Conservation (phyloP, 108 stramenopile genomes). For the Cyclotella sp. region DNA sequence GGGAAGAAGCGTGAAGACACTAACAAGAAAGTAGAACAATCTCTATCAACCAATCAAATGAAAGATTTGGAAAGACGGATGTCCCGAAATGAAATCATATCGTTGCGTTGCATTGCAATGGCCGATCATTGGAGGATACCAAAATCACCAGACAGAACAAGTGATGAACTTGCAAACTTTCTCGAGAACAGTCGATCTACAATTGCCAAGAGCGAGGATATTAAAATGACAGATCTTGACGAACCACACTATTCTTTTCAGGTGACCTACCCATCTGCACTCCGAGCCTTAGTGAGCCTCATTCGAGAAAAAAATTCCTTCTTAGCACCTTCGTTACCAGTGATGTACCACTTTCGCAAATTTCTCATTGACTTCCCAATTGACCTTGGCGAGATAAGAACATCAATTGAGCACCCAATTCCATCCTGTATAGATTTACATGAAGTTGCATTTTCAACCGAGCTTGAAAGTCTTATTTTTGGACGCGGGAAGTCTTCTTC, state of each 20-base stretch:
- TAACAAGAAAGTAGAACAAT: neutral
- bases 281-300: slow-evolving; percentile 28
- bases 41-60: neutral
- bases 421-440: slow-evolving; percentile 22
- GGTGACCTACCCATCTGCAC: slow-evolving; percentile 12
- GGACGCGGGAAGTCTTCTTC: neutral
- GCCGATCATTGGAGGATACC: slow-evolving; percentile 39
- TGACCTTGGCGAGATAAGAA: slow-evolving; percentile 3
- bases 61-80: slow-evolving; percentile 30
- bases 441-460: slow-evolving; percentile 13
- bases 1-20: neutral
- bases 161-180: slow-evolving; percentile 36
- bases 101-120: slow-evolving; percentile 40
- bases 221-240: neutral
- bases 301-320: slow-evolving; percentile 29
- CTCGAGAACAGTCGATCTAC: slow-evolving; percentile 25
- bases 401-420: neutral
- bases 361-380: slow-evolving; percentile 29
- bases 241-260: slow-evolving; percentile 28
- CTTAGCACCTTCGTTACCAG: slow-evolving; percentile 12
- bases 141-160: neutral
- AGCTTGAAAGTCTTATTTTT: slow-evolving; percentile 22
- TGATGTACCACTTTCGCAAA: slow-evolving; percentile 6
- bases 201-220: slow-evolving; percentile 18
- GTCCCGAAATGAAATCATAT: slow-evolving; percentile 30